Conservation (phyloP, 305 asterid genomes). For the Petunia hybrid region DNA sequence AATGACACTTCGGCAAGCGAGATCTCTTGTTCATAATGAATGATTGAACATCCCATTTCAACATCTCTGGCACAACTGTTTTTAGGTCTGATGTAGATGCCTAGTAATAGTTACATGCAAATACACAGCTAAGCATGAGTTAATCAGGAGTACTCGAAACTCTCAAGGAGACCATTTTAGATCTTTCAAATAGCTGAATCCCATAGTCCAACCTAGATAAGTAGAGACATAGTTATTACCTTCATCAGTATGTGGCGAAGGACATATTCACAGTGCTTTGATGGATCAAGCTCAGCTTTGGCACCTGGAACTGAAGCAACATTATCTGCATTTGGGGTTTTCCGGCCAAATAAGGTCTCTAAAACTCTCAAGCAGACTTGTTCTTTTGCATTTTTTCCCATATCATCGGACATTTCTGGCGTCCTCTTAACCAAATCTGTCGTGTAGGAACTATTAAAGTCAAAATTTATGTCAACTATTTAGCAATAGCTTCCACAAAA, state of each 20-base stretch:
- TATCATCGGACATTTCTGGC: conserved; percentile 44
- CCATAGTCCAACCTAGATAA: not conserved
- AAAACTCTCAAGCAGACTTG: conserved; percentile 54
- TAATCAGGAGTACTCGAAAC: not conserved
- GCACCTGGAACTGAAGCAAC: conserved; percentile 38
- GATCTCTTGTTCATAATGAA: conserved; percentile 66
- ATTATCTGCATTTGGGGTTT: conserved; percentile 38
- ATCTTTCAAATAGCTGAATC: conserved; percentile 24
- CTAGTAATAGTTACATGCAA: conserved; percentile 44
- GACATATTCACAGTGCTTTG: conserved; percentile 55
- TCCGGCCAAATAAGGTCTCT: conserved; percentile 47
- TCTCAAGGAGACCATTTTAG: conserved; percentile 21
- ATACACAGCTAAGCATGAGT: conserved; percentile 30
- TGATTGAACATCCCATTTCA: conserved; percentile 73
- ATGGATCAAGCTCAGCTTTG: conserved; percentile 52
- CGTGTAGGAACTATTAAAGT: conserved; percentile 40
- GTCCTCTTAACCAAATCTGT: conserved; percentile 57
- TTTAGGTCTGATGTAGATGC: conserved; percentile 46
- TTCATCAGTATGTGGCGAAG: conserved; percentile 47
- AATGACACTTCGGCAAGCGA: conserved; percentile 45
- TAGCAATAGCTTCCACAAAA: conserved; percentile 31
- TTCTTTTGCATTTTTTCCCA: conserved; percentile 55
- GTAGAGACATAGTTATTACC: conserved; percentile 45
- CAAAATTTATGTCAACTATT: conserved; percentile 31
- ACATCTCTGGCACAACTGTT: conserved; percentile 50